Percentiles rank a stretch among this genome's conserved stretches.
Evolutionary conservation across 495 filamentous ascomycete species (phyloP).

Genomic region (Haplographium delicatum): DNA sequence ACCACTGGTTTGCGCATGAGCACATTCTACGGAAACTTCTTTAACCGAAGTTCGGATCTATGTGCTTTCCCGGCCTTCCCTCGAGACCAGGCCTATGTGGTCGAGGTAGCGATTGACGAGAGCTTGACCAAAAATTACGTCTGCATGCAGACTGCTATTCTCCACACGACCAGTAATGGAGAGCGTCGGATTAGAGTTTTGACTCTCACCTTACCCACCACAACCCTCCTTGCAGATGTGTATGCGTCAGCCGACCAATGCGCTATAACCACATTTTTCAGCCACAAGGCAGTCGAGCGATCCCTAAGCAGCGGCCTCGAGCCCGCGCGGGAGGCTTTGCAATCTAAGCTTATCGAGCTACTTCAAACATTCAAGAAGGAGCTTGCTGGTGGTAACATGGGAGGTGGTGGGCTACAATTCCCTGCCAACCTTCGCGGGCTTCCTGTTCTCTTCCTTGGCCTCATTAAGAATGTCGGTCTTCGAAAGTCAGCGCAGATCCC

Average conservation of each 20-base stretch:
- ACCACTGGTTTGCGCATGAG: conserved; percentile 95
- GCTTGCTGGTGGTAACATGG: conserved; percentile 91
- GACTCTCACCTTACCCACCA: conserved; percentile 90
- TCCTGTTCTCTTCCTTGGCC: conserved; percentile 82
- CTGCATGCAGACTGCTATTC: conserved; percentile 92
- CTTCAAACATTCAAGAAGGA: conserved; percentile 96
- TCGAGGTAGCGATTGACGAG: conserved; percentile 97
- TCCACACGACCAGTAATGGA: conserved; percentile 97
- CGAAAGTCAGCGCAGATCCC: conserved; percentile 95
- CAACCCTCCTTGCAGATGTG: conserved; percentile 79
- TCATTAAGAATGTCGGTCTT: conserved; percentile 95
- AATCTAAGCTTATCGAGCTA: conserved; percentile 87
- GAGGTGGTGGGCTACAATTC: conserved; percentile 87
- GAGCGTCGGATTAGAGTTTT: conserved; percentile 91
- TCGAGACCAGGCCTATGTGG: conserved; percentile 95
- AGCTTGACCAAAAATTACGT: conserved; percentile 87
- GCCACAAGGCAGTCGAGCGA: conserved; percentile 94
- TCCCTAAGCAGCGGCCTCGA: conserved; percentile 82
- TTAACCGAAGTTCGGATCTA: conserved; percentile 94
- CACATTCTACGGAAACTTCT: conserved; percentile 99
- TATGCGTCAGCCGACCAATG: conserved; percentile 94
- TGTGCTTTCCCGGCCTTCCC: conserved; percentile 98
- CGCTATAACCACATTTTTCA: conserved; percentile 90
- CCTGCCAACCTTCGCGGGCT: conserved; percentile 84
- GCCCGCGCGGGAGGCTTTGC: conserved; percentile 81